These are phyloP conservation scores for Aplosporella prunicola DNA, from an alignment of 2,329 filamentous ascomycete species.

Conservation along the genomic window DNA sequence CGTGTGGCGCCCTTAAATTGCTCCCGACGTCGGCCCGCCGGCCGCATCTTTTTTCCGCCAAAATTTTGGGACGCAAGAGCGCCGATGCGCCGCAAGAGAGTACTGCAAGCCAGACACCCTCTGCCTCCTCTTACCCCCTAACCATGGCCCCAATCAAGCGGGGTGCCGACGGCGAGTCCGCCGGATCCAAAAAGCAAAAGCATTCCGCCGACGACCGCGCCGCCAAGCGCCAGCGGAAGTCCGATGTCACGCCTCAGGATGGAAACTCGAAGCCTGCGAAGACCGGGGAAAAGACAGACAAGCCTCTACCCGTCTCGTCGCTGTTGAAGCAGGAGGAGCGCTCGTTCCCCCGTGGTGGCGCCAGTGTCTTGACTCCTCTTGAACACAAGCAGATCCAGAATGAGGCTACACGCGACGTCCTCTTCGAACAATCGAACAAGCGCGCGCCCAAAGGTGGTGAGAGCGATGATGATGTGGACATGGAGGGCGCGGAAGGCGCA, in stretches of 20 bases:
- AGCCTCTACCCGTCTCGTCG: conserved; percentile 23
- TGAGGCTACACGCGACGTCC: conserved; percentile 82
- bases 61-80: conserved; percentile 8
- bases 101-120: neutral
- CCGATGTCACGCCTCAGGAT: conserved; percentile 20
- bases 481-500: conserved; percentile 31
- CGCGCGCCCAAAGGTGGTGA: conserved; percentile 48
- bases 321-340: conserved; percentile 68
- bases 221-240: conserved; percentile 29
- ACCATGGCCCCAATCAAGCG: conserved; percentile 38
- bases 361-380: conserved; percentile 78
- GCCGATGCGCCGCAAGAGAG: conserved; percentile 6
- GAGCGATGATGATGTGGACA: conserved; percentile 36
- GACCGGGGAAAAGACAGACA: conserved; percentile 17
- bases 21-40: conserved; percentile 12
- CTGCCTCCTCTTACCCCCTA: conserved; percentile 1
- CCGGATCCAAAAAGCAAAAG: conserved; percentile 24
- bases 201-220: conserved; percentile 21
- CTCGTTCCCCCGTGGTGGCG: conserved; percentile 86
- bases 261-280: conserved; percentile 21
- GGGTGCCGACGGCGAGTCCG: conserved; percentile 31
- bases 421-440: conserved; percentile 69
- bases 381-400: conserved; percentile 96
- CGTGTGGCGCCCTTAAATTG: conserved; percentile 1
- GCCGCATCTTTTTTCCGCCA: conserved; percentile 9